These are phyloP conservation scores for Colletotrichum sp. DNA, from an alignment of 2,329 filamentous ascomycete species.

Conservation along the genomic window DNA sequence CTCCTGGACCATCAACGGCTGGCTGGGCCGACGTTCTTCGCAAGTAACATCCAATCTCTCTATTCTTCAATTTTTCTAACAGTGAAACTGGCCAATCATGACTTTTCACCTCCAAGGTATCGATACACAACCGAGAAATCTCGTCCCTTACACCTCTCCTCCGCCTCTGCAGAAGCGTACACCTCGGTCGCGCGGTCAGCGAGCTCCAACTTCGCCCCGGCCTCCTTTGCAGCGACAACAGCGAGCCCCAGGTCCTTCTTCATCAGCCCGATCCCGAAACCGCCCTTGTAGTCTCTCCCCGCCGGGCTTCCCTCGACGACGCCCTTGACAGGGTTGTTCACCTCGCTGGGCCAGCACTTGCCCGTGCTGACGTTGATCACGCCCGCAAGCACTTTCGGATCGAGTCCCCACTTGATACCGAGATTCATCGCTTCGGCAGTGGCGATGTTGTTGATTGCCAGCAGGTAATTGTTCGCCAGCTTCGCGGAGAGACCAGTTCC, in stretches of 20 bases:
- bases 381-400: slow-evolving; percentile 71
- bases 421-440: slow-evolving; percentile 72
- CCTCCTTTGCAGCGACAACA: slow-evolving; percentile 73
- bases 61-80: background rate
- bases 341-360: slow-evolving; percentile 93
- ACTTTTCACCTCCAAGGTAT: slow-evolving; percentile 65
- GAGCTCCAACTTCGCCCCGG: slow-evolving; percentile 69
- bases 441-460: slow-evolving; percentile 89
- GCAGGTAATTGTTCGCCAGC: slow-evolving; percentile 95
- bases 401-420: slow-evolving; percentile 65
- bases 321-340: slow-evolving; percentile 93
- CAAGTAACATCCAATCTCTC: background rate
- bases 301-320: slow-evolving; percentile 81
- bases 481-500: slow-evolving; percentile 90
- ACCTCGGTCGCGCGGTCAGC: slow-evolving; percentile 67
- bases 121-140: slow-evolving; percentile 86
- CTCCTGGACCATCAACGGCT: background rate
- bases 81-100: background rate
- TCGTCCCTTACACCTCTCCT: slow-evolving; percentile 67
- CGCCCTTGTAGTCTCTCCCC: slow-evolving; percentile 75
- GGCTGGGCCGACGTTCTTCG: background rate
- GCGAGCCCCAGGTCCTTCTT: slow-evolving; percentile 79
- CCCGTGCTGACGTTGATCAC: slow-evolving; percentile 95
- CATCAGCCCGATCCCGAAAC: slow-evolving; percentile 81
- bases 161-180: slow-evolving; percentile 69